These are phyloP conservation scores for Collybiopsis luxurians DNA, from an alignment of 768 basidiomycete genomes.

Conservation along the genomic window DNA sequence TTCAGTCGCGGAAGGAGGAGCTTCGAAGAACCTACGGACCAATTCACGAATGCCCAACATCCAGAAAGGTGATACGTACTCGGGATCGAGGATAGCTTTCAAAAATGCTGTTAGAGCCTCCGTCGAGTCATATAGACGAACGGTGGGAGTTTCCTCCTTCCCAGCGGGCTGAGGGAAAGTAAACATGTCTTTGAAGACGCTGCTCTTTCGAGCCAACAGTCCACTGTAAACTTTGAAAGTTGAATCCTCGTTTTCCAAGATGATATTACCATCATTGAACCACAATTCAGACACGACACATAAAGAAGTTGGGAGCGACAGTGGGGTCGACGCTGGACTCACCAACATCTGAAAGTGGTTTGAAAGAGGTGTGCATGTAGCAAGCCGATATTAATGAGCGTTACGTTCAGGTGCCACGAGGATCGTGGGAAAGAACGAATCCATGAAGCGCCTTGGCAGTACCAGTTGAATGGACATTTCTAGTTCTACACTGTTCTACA, in stretches of 20 bases:
- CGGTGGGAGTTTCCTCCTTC: constrained; percentile 25
- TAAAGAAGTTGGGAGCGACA: neutral
- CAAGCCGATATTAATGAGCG: neutral
- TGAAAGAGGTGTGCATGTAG: no score
- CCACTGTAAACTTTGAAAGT: constrained; percentile 35
- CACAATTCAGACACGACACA: constrained; percentile 16
- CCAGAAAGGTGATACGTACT: constrained; percentile 4
- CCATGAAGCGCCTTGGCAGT: no score
- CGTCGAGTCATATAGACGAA: constrained; percentile 30
- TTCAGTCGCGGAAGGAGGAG: constrained; percentile 28
- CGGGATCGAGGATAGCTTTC: constrained; percentile 24
- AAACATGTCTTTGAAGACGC: constrained; percentile 39
- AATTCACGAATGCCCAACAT: neutral
- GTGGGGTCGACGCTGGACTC: neutral
- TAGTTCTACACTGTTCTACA: no score
- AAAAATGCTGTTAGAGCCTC: constrained; percentile 33
- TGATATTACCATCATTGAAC: constrained; percentile 40
- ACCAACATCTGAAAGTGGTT: no score
- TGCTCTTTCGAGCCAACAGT: constrained; percentile 29
- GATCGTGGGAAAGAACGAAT: no score
- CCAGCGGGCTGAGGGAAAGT: constrained; percentile 31
- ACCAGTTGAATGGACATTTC: no score
- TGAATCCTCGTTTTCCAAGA: constrained; percentile 31
- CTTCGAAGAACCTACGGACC: constrained; percentile 26
- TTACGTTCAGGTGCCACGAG: neutral